phyloP scores from a whole-genome alignment of 768 basidiomycete genomes.

The Serendipita vermifera region DNA sequence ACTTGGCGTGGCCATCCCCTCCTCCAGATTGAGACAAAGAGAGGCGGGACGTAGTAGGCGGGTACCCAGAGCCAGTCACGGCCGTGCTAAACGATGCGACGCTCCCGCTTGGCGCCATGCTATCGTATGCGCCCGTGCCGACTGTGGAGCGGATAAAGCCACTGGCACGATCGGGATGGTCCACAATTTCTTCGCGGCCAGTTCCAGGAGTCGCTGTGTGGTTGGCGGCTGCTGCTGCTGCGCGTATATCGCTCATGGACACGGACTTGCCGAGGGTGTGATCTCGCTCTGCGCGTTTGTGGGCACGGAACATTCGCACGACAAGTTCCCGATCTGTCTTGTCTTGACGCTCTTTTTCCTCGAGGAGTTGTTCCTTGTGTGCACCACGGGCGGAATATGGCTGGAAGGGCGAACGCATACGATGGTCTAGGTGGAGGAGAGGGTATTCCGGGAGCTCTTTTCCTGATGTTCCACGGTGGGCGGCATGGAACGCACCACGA shows the following conservation, averaged over 20 bases:
- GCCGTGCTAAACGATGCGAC: not conserved
- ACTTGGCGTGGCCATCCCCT: not conserved
- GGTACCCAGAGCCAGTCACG: not conserved
- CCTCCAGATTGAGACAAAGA: not conserved
- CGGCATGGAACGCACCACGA: slow-evolving; percentile 47
- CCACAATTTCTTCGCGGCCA: not conserved
- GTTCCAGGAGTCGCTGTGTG: not conserved
- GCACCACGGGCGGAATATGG: not conserved
- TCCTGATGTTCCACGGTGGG: slow-evolving; percentile 56
- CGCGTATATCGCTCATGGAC: slow-evolving; percentile 5
- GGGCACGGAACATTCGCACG: not conserved
- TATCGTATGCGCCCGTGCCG: not conserved
- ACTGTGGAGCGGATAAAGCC: not conserved
- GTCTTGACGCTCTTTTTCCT: not conserved
- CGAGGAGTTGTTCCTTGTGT: not conserved
- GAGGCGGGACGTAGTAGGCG: not conserved
- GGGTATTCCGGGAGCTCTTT: slow-evolving; percentile 66
- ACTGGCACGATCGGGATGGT: not conserved
- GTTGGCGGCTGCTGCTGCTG: not conserved
- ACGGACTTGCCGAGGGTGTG: not conserved
- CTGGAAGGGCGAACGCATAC: slow-evolving; percentile 8
- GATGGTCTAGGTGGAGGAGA: slow-evolving; percentile 37
- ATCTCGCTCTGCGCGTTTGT: slow-evolving; percentile 3
- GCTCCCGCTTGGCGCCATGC: not conserved
- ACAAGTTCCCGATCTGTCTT: not conserved